Base-by-base conservation (phyloP, 768 basidiomycete genomes). In the Boletus vermiculosoides region DNA sequence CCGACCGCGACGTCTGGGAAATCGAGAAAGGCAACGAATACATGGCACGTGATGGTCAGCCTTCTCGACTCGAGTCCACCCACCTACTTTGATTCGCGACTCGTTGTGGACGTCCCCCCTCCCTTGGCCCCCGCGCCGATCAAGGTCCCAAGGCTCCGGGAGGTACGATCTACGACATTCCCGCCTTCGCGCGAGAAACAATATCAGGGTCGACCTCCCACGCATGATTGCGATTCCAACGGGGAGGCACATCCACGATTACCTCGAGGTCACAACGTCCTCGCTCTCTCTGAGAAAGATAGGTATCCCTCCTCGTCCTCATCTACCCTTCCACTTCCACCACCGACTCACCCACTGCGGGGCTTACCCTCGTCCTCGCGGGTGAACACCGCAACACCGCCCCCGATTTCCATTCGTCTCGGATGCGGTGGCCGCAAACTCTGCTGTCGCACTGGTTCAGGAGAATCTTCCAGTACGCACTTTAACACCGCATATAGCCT, bases 31-130 rank as follows among this genome's bases (percentile, higher is more conserved):
- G 16, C 42, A 41, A 28, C 5, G 31, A 57, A 48, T n/a, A 45
- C 54, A 10, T 70, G 66, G 84, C 75, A 78, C 48, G 71, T 85
- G 46, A 69, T 76, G 22, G 75, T 87, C 9, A 75, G 76, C 4
- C 49, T 66, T 13, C 16, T 66, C 7, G 65, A 66, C 25, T 45
- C 59, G 15, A 67, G 65, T 45, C 36, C 36, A 23, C 62, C 62
- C 28, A 66, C 65, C 11, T 66, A 54, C 44, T 61, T 66, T 16
- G 52, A 55, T 46, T 61, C 62, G 18, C 44, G 28, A 33, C 51
- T 66, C 16, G 25, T 64, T 12, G 54, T 67, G 33, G 47, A 54
- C 15, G 13, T 16, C 20, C 45, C 46, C 20, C 34, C 37, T 30
- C 41, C 39, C 10, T 12, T 23, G 30, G 25, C 20, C 23, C 11